phyloP scores from a whole-genome alignment of 148 eudicot species.

The Chenopodium album region DNA sequence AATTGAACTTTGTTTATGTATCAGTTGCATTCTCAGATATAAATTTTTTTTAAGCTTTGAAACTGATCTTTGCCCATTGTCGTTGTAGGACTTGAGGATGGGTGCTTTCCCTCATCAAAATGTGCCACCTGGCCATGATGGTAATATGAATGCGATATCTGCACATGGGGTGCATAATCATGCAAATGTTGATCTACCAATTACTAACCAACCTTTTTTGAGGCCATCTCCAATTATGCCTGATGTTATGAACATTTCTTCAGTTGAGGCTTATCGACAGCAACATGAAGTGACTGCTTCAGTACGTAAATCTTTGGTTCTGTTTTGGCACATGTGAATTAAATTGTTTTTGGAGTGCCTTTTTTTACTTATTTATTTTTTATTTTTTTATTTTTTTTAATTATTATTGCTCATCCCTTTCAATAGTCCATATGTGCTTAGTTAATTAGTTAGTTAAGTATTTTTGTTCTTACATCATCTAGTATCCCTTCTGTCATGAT shows the following conservation, averaged over 20 bases:
- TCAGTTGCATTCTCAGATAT: not conserved
- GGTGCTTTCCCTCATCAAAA: conserved; percentile 51
- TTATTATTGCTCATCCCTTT: not conserved
- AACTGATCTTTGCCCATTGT: not conserved
- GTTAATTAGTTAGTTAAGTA: not conserved
- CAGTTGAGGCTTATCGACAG: conserved; percentile 75
- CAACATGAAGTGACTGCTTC: conserved; percentile 91
- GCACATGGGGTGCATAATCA: conserved; percentile 55
- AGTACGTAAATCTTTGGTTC: conserved; percentile 42
- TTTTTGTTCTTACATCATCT: not conserved
- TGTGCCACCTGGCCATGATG: conserved; percentile 42
- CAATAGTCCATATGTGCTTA: not conserved
- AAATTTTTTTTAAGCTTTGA: not conserved
- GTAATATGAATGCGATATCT: conserved; percentile 37
- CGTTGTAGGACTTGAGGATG: conserved; percentile 55
- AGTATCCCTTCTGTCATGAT: not conserved
- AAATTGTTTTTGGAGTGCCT: not conserved
- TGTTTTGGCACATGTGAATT: not conserved
- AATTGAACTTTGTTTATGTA: not conserved
- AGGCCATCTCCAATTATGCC: conserved; percentile 51
- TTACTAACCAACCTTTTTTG: conserved; percentile 46
- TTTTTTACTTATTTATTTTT: too few species aligned
- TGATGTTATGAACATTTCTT: conserved; percentile 51
- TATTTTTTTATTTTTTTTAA: not conserved
- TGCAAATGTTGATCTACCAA: conserved; percentile 46